Evolutionary conservation across 805 yeast genomes (phyloP).

Genomic region (Starmerella bombicola): DNA sequence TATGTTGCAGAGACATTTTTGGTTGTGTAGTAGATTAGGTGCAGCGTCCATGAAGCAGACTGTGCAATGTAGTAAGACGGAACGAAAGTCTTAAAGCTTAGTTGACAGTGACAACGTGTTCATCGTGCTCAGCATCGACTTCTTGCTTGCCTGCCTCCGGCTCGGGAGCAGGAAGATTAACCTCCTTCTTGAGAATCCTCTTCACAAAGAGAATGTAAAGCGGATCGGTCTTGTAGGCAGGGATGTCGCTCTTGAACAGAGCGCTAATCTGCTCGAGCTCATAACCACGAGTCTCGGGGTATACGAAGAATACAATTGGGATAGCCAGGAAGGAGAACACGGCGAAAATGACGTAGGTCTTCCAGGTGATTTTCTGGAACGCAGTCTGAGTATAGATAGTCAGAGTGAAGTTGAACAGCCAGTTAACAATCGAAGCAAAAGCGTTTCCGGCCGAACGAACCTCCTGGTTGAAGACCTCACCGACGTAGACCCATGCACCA

Average conservation of each 20-base stretch:
- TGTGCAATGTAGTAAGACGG: not conserved
- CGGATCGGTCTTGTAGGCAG: conserved; percentile 22
- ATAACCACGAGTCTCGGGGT: conserved; percentile 56
- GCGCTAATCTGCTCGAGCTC: conserved; percentile 57
- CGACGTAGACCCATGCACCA: conserved; percentile 54
- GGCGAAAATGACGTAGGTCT: conserved; percentile 64
- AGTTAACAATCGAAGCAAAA: conserved; percentile 60
- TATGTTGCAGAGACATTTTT: no score
- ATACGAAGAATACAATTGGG: conserved; percentile 44
- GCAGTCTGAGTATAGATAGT: conserved; percentile 60
- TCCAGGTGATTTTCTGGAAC: conserved; percentile 59
- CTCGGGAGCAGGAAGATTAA: conserved; percentile 7
- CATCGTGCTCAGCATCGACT: conserved; percentile 8
- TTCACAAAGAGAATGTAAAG: conserved; percentile 12
- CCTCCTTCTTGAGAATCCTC: conserved; percentile 12
- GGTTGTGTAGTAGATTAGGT: no score
- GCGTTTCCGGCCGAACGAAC: conserved; percentile 66
- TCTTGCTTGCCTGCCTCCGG: not conserved
- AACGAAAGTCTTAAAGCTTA: conserved; percentile 1
- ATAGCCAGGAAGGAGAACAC: conserved; percentile 47
- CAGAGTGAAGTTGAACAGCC: conserved; percentile 66
- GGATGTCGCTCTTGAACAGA: conserved; percentile 33
- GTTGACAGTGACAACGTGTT: conserved; percentile 4
- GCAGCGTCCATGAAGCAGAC: no score
- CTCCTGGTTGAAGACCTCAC: conserved; percentile 57